A percentile compares a stretch with the other conserved stretches of the same genome.
Evolutionary conservation across 2,329 filamentous ascomycete species (phyloP).

Genomic region (Botrytis byssoidea): DNA sequence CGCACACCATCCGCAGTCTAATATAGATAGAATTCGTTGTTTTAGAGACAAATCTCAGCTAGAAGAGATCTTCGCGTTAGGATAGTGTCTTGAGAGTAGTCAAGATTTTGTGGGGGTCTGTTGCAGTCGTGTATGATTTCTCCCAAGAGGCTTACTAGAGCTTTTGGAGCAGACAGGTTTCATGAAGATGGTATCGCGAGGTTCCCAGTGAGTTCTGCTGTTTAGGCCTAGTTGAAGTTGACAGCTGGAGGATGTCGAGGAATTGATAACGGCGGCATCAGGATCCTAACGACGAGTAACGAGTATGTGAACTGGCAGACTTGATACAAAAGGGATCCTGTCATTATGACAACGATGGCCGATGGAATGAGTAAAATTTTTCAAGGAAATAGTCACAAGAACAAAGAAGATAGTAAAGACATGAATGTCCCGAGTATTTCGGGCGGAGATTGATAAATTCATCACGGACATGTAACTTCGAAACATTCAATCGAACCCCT

Average conservation of each 20-base stretch:
- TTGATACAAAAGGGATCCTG: no score
- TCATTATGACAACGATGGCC: no score
- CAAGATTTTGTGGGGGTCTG: neutral
- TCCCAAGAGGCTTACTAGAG: neutral
- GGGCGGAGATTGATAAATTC: neutral
- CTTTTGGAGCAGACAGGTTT: neutral
- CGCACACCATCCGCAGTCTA: constrained; percentile 62
- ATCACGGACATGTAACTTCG: neutral
- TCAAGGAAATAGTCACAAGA: no score
- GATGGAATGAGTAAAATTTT: accelerated
- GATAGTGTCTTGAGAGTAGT: constrained; percentile 38
- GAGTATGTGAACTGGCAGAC: neutral
- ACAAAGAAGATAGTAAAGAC: neutral
- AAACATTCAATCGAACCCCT: neutral
- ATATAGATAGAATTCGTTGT: constrained; percentile 62
- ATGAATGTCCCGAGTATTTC: neutral
- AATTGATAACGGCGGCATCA: neutral
- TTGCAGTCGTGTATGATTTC: constrained; percentile 25
- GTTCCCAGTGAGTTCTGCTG: neutral
- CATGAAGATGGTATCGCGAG: neutral
- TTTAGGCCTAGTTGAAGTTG: no score
- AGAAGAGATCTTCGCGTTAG: constrained; percentile 59
- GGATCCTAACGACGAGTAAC: neutral
- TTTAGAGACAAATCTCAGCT: constrained; percentile 60
- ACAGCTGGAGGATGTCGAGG: neutral